phyloP scores from a whole-genome alignment of 169 alveolate genomes.

The Cyclospora cayetanensis region DNA sequence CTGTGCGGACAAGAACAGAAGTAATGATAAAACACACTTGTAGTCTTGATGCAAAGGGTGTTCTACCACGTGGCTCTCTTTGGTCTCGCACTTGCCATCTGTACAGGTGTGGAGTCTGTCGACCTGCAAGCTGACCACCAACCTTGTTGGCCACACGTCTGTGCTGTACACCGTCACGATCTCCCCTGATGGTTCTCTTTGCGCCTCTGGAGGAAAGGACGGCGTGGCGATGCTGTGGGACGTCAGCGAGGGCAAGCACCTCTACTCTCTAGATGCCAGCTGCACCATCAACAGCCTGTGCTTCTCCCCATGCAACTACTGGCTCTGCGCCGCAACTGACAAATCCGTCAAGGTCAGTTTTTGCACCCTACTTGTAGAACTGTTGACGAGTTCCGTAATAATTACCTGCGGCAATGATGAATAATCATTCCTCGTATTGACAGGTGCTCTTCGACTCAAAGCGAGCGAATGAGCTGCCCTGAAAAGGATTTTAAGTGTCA shows the following conservation, averaged over 20 bases:
- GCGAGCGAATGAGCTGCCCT: conserved; percentile 12
- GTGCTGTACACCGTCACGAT: conserved; percentile 94
- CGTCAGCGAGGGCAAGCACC: conserved; percentile 94
- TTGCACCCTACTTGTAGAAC: not conserved
- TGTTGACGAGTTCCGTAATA: too few relatives aligned
- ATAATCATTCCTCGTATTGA: conserved; percentile 70
- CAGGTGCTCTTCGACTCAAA: conserved; percentile 11
- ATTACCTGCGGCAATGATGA: conserved; percentile 61
- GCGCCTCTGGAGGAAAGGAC: conserved; percentile 99
- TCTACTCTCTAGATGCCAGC: conserved; percentile 93
- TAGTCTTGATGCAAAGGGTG: too few relatives aligned
- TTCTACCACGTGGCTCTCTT: too few relatives aligned
- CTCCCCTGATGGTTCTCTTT: conserved; percentile 97
- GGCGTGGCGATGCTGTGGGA: conserved; percentile 97
- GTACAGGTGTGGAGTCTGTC: conserved; percentile 92
- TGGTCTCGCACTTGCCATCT: not conserved
- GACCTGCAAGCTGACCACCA: conserved; percentile 93
- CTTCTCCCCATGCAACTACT: conserved; percentile 96
- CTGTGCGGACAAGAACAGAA: too few relatives aligned
- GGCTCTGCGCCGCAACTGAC: conserved; percentile 97
- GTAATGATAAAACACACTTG: too few relatives aligned
- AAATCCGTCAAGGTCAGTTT: conserved; percentile 87
- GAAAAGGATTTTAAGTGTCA: not conserved
- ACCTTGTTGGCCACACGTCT: conserved; percentile 96
- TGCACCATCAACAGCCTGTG: conserved; percentile 94